phyloP scores from a whole-genome alignment of 2,329 filamentous ascomycete genomes.

The Paracorniculantispora psalliotae region DNA sequence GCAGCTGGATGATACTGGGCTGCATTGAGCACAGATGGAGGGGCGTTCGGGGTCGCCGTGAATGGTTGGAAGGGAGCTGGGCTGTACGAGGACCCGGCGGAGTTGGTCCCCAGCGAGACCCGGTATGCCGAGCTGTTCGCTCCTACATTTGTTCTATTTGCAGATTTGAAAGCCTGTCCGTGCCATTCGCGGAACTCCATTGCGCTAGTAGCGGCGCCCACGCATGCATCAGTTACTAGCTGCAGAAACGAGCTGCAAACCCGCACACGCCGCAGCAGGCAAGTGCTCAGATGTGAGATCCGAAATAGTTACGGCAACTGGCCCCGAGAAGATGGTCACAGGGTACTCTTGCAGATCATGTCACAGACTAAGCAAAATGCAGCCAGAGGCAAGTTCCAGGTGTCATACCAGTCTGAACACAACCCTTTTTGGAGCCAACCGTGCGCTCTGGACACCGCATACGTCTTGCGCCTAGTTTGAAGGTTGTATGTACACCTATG shows the following conservation, averaged over 20 bases:
- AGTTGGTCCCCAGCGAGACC: background rate
- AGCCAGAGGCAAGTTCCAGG: background rate
- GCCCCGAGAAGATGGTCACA: background rate
- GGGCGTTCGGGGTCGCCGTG: constrained; percentile 6
- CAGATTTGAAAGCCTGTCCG: background rate
- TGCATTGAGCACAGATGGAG: constrained; percentile 10
- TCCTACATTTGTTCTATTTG: background rate
- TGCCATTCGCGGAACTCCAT: background rate
- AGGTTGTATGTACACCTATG: background rate
- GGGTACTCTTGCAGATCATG: constrained; percentile 4
- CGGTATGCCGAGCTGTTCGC: background rate
- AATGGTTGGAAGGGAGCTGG: background rate
- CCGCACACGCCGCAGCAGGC: background rate
- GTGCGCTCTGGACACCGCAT: background rate
- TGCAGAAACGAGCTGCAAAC: no score
- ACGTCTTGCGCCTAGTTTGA: background rate
- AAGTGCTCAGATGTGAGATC: constrained; percentile 4
- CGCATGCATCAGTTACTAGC: background rate
- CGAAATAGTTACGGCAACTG: background rate
- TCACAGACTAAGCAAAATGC: background rate
- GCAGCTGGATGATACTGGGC: background rate
- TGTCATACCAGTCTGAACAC: background rate
- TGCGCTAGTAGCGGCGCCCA: background rate
- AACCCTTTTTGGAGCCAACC: background rate
- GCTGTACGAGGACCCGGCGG: background rate